These are phyloP conservation scores for Helminthosporium solani DNA, from an alignment of 2,329 filamentous ascomycete genomes.

Conservation along the genomic window DNA sequence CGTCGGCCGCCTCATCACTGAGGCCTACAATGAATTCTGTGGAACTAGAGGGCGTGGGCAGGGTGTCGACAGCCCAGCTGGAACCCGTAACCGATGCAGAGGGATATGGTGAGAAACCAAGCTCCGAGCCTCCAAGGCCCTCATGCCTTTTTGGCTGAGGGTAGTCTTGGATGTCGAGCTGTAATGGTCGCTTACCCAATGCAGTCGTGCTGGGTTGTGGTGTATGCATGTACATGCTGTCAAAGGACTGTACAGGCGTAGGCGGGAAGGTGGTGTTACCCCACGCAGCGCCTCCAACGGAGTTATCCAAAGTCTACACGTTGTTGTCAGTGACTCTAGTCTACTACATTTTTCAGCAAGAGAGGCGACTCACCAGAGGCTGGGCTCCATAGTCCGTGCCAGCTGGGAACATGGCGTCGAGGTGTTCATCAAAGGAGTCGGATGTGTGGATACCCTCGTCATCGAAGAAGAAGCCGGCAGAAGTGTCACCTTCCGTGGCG, in stretches of 20 bases:
- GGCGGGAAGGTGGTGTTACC: constrained; percentile 25
- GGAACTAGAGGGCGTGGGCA: constrained; percentile 20
- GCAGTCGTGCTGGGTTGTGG: constrained; percentile 14
- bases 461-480: constrained; percentile 32
- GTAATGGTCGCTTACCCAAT: constrained; percentile 34
- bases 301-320: constrained; percentile 35
- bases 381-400: constrained; percentile 23
- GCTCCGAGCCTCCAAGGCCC: constrained; percentile 14
- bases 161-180: constrained; percentile 32
- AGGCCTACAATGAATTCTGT: constrained; percentile 23
- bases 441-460: constrained; percentile 40
- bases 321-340: too few species aligned
- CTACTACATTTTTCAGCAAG: constrained; percentile 2
- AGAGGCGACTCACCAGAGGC: constrained; percentile 28
- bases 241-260: constrained; percentile 31
- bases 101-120: constrained; percentile 27
- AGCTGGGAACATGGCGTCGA: constrained; percentile 13
- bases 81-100: constrained; percentile 20
- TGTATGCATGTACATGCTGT: constrained; percentile 24
- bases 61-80: constrained; percentile 27
- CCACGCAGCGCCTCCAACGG: constrained; percentile 26
- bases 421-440: constrained; percentile 16
- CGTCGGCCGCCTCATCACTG: constrained; percentile 39
- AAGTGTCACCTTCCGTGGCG: constrained; percentile 31
- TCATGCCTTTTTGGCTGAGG: constrained; percentile 38